These are phyloP conservation scores for Aspergillus bertholletiae DNA, from an alignment of 495 filamentous ascomycete species.

Conservation along the genomic window DNA sequence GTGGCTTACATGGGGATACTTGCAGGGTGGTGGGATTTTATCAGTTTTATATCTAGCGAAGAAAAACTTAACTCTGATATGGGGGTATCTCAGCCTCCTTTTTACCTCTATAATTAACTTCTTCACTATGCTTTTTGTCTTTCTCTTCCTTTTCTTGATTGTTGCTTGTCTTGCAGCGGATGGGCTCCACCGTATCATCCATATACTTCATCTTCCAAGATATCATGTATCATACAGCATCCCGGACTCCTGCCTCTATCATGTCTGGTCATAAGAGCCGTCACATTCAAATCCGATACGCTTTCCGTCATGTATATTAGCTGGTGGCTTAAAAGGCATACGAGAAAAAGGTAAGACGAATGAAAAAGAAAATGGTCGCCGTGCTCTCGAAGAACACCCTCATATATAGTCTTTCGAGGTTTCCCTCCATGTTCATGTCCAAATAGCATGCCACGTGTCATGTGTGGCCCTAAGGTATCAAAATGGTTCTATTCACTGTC, in stretches of 20 bases:
- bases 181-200: neutral
- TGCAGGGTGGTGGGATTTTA: no score
- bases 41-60: constrained; percentile 14
- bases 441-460: neutral
- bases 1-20: no score
- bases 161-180: neutral
- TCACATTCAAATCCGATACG: constrained; percentile 1
- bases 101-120: constrained; percentile 11
- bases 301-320: constrained; percentile 4
- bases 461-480: neutral
- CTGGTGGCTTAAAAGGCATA: neutral
- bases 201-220: neutral
- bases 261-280: constrained; percentile 13
- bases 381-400: neutral
- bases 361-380: constrained; percentile 3
- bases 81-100: constrained; percentile 18
- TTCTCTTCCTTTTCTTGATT: neutral
- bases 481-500: constrained; percentile 8
- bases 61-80: constrained; percentile 4
- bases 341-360: no score
- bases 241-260: constrained; percentile 5
- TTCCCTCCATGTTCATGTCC: constrained; percentile 1
- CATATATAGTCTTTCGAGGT: constrained; percentile 1
- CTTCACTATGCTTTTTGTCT: neutral
- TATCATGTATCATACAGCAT: constrained; percentile 1